Base-by-base conservation (phyloP, 805 yeast genomes). In the Millerozyma acaciae region DNA sequence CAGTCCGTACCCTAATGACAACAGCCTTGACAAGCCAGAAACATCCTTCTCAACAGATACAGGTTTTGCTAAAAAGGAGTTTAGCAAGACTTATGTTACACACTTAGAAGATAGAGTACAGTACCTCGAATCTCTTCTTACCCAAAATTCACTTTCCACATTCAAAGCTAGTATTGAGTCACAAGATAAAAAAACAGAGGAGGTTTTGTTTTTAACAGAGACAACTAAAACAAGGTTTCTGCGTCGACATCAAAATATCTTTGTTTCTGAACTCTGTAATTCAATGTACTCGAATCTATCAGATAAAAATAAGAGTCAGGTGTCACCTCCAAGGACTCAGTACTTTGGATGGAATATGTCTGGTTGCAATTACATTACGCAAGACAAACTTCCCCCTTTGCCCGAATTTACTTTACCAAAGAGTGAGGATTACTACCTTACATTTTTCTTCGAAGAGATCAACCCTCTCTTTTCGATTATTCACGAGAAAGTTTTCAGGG, bases 311-410 rank as follows among this genome's bases (percentile, higher is more conserved):
- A 53, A 55, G 29, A 42, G 51, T 15, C 47, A 56, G 10, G 60
- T 75, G 9, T 45, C 54, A 8, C 39, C 71, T n/a, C 83, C 83
- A 4, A 52, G 83, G 28, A 58, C 67, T n/a, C 81, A 78, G 47
- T 71, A 66, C 32, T 78, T 74, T 44, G 83, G 81, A 10, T 78
- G 84, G 83, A 78, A 78, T 48, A 57, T 77, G 73, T 60, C 71
- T n/a, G 84, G 84, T 1, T 66, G 66, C 18, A 71, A 69, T 44
- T 78, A 74, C 45, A 40, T 76, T 13, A 38, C 39, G 17, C 47
- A 55, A 4, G 64, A 60, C 18, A 41, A 36, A 8, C 42, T 66
- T 23, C 73, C 72, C 10, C 53, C 48, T 2, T 34, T 50, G 8
- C 66, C 70, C 1, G 53, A 49, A 3, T 38, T 55, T 10, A 28